Evolutionary conservation across 1,139 yeast genomes (phyloP).

Genomic region (Candida glucosophila): DNA sequence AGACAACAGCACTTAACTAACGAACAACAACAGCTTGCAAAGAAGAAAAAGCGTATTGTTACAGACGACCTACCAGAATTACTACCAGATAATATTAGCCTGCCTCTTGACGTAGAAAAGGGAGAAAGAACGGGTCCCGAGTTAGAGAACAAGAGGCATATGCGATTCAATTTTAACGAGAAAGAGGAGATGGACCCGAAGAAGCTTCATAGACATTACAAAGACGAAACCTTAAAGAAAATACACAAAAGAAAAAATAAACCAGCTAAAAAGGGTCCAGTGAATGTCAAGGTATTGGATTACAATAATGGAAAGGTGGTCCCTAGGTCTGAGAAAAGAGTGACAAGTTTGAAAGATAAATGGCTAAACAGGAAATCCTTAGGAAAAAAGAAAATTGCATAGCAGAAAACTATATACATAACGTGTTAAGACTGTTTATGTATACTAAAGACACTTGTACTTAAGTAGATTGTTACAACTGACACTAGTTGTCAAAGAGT

Average conservation of each 20-base stretch:
- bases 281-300: conserved; percentile 39
- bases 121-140: conserved; percentile 7
- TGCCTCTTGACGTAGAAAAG: too few relatives aligned
- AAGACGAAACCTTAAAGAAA: conserved; percentile 33
- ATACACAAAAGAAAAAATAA: conserved; percentile 26
- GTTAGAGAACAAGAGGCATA: conserved; percentile 24
- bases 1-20: conserved; percentile 38
- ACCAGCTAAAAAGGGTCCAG: conserved; percentile 46
- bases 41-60: conserved; percentile 15
- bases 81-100: conserved; percentile 43
- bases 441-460: too few relatives aligned
- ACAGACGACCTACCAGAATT: conserved; percentile 36
- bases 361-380: conserved; percentile 57
- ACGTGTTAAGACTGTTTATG: too few relatives aligned
- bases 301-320: conserved; percentile 22
- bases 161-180: conserved; percentile 28
- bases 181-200: conserved; percentile 14
- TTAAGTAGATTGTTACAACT: too few relatives aligned
- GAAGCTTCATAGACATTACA: conserved; percentile 27
- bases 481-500: too few relatives aligned
- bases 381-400: conserved; percentile 18
- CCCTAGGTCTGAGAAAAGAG: conserved; percentile 37
- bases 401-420: conserved; percentile 1
- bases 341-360: conserved; percentile 38
- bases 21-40: conserved; percentile 39